These are phyloP conservation scores for Crotalaria pallida DNA, from an alignment of 306 rosid genomes.

Conservation along the genomic window DNA sequence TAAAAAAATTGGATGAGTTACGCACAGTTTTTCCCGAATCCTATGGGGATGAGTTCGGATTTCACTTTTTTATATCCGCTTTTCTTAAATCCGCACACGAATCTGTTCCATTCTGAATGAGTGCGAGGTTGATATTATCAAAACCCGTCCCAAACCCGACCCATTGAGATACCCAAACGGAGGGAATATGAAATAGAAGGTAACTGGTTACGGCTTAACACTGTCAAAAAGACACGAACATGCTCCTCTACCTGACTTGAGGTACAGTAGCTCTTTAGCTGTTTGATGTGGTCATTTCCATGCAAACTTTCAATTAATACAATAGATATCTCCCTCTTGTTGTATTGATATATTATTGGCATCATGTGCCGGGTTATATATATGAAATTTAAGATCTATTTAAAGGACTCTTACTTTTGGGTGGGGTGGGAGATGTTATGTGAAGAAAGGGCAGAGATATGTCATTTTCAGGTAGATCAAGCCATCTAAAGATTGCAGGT, in stretches of 20 bases:
- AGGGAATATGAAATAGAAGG: neutral
- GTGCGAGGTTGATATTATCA: no score
- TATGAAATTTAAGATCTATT: neutral
- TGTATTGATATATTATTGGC: neutral
- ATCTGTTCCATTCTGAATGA: no score
- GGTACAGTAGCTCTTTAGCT: neutral
- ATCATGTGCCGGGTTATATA: neutral
- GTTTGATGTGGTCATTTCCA: neutral
- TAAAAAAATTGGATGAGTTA: no score
- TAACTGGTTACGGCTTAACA: neutral
- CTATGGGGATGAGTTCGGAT: no score
- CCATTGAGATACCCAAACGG: no score
- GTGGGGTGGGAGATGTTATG: neutral
- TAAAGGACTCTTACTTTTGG: neutral
- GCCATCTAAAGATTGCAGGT: neutral
- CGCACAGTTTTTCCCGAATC: no score
- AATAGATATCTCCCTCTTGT: neutral
- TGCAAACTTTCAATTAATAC: neutral
- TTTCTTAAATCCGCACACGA: no score
- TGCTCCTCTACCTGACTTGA: neutral
- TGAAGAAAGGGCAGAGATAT: neutral
- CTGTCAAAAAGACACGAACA: neutral
- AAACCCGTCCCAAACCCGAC: no score
- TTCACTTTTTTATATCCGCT: no score
- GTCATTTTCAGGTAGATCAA: constrained; percentile 28